Percentiles rank a stretch among this genome's conserved stretches.
These are phyloP conservation scores for Periconia sp. DNA, from an alignment of 2,329 filamentous ascomycete species.

Conservation along the genomic window DNA sequence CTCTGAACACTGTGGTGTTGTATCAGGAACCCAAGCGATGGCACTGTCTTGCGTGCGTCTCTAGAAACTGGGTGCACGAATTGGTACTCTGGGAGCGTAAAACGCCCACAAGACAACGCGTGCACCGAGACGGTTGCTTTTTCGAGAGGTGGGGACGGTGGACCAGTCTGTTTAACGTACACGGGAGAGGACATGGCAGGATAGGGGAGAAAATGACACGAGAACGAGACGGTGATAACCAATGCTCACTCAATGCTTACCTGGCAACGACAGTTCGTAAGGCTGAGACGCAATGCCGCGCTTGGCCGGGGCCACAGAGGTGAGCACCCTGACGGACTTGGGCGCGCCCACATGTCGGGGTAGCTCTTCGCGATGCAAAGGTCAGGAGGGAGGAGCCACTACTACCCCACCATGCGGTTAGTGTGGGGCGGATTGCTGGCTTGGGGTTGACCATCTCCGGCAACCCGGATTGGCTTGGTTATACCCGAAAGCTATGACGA, in stretches of 20 bases:
- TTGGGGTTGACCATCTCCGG: background rate
- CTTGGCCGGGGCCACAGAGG: conserved; percentile 2
- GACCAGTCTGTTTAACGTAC: conserved; percentile 11
- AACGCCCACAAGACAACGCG: conserved; percentile 45
- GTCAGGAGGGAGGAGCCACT: background rate
- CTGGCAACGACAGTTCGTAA: background rate
- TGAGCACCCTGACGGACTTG: conserved; percentile 5
- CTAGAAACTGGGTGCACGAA: conserved; percentile 55
- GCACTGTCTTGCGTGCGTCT: conserved; percentile 56
- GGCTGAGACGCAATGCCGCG: background rate
- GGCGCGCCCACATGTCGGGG: conserved; percentile 5
- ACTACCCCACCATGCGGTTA: background rate
- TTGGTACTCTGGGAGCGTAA: conserved; percentile 57
- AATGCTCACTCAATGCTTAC: too few species aligned
- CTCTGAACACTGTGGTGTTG: conserved; percentile 51
- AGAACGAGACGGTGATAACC: too few species aligned
- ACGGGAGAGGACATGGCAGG: conserved; percentile 17
- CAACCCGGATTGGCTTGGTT: conserved; percentile 1
- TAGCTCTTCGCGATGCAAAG: background rate
- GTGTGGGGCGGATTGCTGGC: conserved; percentile 9
- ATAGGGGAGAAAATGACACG: too few species aligned
- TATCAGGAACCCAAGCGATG: conserved; percentile 62
- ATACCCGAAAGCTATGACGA: conserved; percentile 4
- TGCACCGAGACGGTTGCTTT: conserved; percentile 41
- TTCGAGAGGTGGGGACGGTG: conserved; percentile 19